Conservation (phyloP, 169 alveolate genomes). For the Cryptosporidium parvum region DNA sequence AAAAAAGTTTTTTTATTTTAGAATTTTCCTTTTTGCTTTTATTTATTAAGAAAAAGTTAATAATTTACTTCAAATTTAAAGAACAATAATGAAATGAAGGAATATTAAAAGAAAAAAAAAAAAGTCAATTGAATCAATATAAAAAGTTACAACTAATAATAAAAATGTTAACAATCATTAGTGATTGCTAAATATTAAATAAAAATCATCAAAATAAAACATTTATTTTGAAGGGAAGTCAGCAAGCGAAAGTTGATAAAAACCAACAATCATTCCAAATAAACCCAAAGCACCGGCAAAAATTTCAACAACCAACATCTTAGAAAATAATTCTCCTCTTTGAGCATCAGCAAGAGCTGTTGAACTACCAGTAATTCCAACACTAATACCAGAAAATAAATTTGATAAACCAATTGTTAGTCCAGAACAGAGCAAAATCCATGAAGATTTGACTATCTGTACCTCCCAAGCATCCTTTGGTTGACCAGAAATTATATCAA, state of each 20-base stretch:
- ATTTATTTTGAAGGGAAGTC: slow-evolving; percentile 41
- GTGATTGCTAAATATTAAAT: neutral
- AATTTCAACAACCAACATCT: slow-evolving; percentile 98
- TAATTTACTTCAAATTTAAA: too few relatives aligned
- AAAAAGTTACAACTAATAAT: neutral
- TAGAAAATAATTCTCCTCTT: slow-evolving; percentile 98
- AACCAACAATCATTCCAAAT: slow-evolving; percentile 94
- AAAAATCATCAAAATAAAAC: neutral
- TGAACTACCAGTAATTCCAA: slow-evolving; percentile 99
- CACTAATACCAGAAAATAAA: slow-evolving; percentile 97
- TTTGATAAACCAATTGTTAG: slow-evolving; percentile 99
- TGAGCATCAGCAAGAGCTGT: slow-evolving; percentile 99
- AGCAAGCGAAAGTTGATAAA: slow-evolving; percentile 82
- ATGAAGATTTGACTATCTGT: slow-evolving; percentile 90
- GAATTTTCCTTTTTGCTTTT: too few relatives aligned
- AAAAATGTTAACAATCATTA: neutral
- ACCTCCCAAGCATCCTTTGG: slow-evolving; percentile 80
- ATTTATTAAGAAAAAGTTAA: too few relatives aligned
- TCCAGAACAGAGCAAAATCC: slow-evolving; percentile 97
- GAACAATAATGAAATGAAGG: too few relatives aligned
- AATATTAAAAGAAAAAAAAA: too few relatives aligned
- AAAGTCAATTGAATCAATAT: neutral
- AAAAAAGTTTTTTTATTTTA: too few relatives aligned
- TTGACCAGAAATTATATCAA: slow-evolving; percentile 78
- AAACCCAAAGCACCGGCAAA: slow-evolving; percentile 99